These are phyloP conservation scores for Drechslerella dactyloides DNA, from an alignment of 2,329 filamentous ascomycete genomes.

Conservation along the genomic window DNA sequence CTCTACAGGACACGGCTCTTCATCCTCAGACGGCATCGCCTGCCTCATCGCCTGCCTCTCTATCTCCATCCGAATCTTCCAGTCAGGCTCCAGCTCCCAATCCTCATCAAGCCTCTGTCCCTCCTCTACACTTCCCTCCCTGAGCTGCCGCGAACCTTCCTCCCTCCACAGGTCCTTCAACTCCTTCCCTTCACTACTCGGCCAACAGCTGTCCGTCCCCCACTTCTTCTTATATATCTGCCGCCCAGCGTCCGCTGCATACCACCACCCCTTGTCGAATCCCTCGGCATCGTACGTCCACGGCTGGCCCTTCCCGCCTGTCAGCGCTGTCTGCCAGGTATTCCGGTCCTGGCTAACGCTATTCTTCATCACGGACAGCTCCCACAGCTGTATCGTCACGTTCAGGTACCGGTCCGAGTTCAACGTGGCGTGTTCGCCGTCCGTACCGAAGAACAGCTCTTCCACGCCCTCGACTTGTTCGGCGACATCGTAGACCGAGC, in stretches of 20 bases:
- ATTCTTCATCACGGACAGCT: slow-evolving; percentile 55
- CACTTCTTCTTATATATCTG: slow-evolving; percentile 16
- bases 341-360: slow-evolving; percentile 57
- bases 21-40: too few species aligned
- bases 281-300: slow-evolving; percentile 61
- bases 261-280: slow-evolving; percentile 41
- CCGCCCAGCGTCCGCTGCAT: slow-evolving; percentile 1
- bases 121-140: too few species aligned
- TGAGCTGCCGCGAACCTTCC: neutral
- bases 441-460: slow-evolving; percentile 15
- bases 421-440: neutral
- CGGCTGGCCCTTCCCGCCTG: slow-evolving; percentile 63
- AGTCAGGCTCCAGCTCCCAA: too few species aligned
- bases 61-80: too few species aligned
- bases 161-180: slow-evolving; percentile 13
- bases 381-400: slow-evolving; percentile 53
- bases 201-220: slow-evolving; percentile 18
- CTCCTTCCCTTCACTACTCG: neutral
- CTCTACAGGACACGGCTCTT: too few species aligned
- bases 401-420: slow-evolving; percentile 28
- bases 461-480: slow-evolving; percentile 48
- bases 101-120: too few species aligned
- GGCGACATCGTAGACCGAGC: slow-evolving; percentile 57
- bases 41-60: too few species aligned
- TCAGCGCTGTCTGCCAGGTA: slow-evolving; percentile 64